Percentiles rank a stretch among this genome's conserved stretches.
Conservation (phyloP, 164 flowering plant species). For the Protea cynaroides region DNA sequence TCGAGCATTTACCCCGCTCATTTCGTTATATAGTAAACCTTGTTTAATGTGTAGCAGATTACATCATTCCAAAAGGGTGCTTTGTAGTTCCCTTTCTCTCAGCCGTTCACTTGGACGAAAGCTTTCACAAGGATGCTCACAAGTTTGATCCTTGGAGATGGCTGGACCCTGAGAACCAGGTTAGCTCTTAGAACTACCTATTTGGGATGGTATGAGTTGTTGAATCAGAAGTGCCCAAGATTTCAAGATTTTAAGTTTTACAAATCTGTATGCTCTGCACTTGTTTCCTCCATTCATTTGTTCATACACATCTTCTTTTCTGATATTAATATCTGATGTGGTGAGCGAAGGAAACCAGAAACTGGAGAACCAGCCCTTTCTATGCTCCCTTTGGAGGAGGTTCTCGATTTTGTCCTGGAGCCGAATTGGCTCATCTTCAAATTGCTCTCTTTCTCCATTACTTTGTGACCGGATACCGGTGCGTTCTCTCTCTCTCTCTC, state of each 20-base stretch:
- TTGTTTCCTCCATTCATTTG: background rate
- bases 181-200: constrained; percentile 11
- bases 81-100: constrained; percentile 92
- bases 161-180: constrained; percentile 76
- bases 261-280: background rate
- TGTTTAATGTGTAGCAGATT: constrained; percentile 37
- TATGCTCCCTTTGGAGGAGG: constrained; percentile 90
- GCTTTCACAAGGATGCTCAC: constrained; percentile 39
- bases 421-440: constrained; percentile 81
- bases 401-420: constrained; percentile 79
- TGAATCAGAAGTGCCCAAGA: background rate
- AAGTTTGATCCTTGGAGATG: constrained; percentile 91
- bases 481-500: background rate
- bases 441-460: constrained; percentile 75
- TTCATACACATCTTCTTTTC: background rate
- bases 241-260: background rate
- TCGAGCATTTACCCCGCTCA: too few species aligned
- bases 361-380: constrained; percentile 64
- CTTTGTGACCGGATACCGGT: constrained; percentile 59
- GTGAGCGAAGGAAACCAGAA: constrained; percentile 54
- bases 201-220: too few species aligned
- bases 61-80: constrained; percentile 73
- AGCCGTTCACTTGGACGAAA: constrained; percentile 76
- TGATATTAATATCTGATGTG: background rate
- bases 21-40: too few species aligned